Conservation (phyloP, 1,284 basidiomycete genomes). For the Cryptococcus sp. region DNA sequence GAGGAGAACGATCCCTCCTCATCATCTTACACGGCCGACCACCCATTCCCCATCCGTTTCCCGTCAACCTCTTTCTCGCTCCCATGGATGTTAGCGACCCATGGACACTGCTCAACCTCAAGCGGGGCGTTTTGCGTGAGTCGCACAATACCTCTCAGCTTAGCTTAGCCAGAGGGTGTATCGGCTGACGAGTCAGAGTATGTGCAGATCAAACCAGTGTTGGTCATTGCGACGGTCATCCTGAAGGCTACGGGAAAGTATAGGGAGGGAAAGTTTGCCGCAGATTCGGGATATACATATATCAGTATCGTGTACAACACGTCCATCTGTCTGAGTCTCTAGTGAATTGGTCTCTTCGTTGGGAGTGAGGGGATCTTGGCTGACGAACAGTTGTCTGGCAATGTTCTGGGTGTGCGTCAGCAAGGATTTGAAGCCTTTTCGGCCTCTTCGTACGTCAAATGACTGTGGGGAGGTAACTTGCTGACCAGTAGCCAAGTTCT, state of each 20-base stretch:
- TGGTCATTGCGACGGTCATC: slow-evolving; percentile 77
- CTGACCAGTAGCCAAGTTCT: slow-evolving; percentile 83
- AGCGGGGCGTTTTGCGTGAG: slow-evolving; percentile 88
- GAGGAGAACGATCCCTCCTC: slow-evolving; percentile 86
- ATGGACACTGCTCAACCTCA: slow-evolving; percentile 87
- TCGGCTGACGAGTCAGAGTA: slow-evolving; percentile 62
- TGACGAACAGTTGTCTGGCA: slow-evolving; percentile 73
- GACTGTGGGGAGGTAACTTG: background rate
- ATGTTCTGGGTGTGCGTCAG: slow-evolving; percentile 91
- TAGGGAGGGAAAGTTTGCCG: slow-evolving; percentile 79
- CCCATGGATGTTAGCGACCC: slow-evolving; percentile 85
- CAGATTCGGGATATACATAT: slow-evolving; percentile 86
- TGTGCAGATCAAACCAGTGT: slow-evolving; percentile 89
- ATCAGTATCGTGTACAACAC: slow-evolving; percentile 69
- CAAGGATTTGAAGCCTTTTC: slow-evolving; percentile 78
- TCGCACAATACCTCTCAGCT: slow-evolving; percentile 18
- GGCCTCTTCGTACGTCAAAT: slow-evolving; percentile 52
- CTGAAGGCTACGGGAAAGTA: slow-evolving; percentile 83
- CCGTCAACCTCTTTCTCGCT: slow-evolving; percentile 65
- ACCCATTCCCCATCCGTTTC: slow-evolving; percentile 81
- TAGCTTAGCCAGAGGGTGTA: slow-evolving; percentile 4
- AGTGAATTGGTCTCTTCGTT: slow-evolving; percentile 24
- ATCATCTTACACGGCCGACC: slow-evolving; percentile 84
- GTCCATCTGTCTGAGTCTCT: slow-evolving; percentile 49
- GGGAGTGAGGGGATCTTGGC: slow-evolving; percentile 31